Conservation (phyloP, 257 asterid genomes). For the Echites panduratus region DNA sequence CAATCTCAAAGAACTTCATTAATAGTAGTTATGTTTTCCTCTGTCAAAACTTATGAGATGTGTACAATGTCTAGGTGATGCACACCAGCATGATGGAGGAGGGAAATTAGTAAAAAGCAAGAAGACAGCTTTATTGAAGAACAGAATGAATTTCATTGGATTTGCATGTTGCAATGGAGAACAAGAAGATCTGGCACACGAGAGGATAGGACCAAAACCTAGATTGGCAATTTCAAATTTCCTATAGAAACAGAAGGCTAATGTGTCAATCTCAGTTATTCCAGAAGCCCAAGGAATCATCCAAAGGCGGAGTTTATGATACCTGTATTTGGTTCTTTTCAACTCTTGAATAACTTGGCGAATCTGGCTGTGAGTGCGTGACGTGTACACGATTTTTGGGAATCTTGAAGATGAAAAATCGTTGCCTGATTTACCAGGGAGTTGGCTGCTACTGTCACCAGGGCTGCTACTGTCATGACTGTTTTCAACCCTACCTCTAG, state of each 20-base stretch:
- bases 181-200: not conserved
- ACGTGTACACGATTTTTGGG: slow-evolving; percentile 75
- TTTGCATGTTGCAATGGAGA: not conserved
- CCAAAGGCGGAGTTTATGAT: not conserved
- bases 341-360: slow-evolving; percentile 90
- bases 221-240: not conserved
- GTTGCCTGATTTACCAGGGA: slow-evolving; percentile 28
- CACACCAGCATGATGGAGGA: no score
- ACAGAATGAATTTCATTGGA: not conserved
- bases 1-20: not conserved
- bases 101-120: not conserved
- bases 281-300: not conserved
- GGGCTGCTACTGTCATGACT: slow-evolving; percentile 37
- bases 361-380: slow-evolving; percentile 98
- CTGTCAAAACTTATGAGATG: not conserved
- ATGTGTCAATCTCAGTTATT: not conserved
- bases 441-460: slow-evolving; percentile 45
- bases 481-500: slow-evolving; percentile 48
- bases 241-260: not conserved
- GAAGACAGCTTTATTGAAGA: not conserved
- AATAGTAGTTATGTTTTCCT: not conserved
- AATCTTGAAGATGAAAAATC: slow-evolving; percentile 48
- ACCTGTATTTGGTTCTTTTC: slow-evolving; percentile 92
- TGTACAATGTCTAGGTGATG: not conserved
- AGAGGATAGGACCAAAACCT: not conserved